Evolutionary conservation across 495 filamentous ascomycete genomes (phyloP), one percentile per base, ranked within the genome.

Genomic region (Astrothelium macrocarpum): DNA sequence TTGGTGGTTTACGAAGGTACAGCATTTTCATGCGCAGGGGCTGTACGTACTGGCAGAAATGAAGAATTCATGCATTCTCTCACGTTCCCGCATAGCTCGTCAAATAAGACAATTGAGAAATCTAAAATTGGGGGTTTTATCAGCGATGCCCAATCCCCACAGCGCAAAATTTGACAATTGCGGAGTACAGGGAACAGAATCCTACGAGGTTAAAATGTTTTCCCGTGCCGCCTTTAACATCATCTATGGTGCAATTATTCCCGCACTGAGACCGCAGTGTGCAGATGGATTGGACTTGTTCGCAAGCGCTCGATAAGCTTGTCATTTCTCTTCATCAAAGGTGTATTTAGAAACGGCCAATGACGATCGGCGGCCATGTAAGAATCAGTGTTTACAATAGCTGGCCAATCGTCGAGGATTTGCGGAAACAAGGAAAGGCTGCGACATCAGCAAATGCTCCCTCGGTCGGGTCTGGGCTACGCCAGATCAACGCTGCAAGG

Each of bases 401-500:
- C 2, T 9, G 29, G 16, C n/a, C n/a, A 56, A 56, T 28, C n/a
- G 16, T 10, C 9, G 7, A 29, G 29, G 29, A 56, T 0, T 28
- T 9, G 9, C 9, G 9, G 25, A 56, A 56, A 56, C n/a, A 56
- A 5, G 23, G 11, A 11, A 16, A 56, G n/a, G 49, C 49, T 56
- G 49, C 49, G 25, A 29, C 49, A 56, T 20, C 20, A n/a, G n/a
- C n/a, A n/a, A n/a, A n/a, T n/a, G n/a, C n/a, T n/a, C 5, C 11
- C 49, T 29, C 2, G 49, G n/a, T 9, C 20, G 23, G 11, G 49
- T 25, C 49, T 56, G 2, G 49, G 9, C 29, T 5, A 25, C 49
- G 49, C 49, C 25, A 56, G 49, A 29, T 56, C 45, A 49, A 20
- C 49, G 49, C 49, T 56, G 49, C 25, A 56, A 29, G 49, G 20